Conservation (phyloP, 495 filamentous ascomycete genomes). For the Tuber melanosporum region DNA sequence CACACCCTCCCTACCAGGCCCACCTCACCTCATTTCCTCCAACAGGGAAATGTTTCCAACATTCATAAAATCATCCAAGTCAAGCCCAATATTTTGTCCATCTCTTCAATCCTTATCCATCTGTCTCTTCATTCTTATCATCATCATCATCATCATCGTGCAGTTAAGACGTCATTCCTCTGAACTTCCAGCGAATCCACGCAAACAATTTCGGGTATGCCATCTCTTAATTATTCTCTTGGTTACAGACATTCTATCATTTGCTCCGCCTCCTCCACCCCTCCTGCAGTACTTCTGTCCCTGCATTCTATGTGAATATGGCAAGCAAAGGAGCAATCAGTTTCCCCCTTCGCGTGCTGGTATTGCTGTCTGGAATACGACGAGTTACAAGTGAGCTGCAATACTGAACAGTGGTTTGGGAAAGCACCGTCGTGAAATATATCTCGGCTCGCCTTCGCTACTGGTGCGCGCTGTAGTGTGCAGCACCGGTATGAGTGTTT, state of each 20-base stretch:
- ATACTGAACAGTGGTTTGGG: background rate
- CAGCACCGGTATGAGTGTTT: background rate
- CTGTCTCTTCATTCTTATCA: background rate
- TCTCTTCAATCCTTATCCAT: background rate
- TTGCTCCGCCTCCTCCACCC: background rate
- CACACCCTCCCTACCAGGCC: background rate
- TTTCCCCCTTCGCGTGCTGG: background rate
- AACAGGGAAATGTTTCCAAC: background rate
- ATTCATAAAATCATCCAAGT: background rate
- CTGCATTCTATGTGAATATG: background rate
- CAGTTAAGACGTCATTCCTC: background rate
- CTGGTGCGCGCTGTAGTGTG: background rate
- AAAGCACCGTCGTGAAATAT: background rate
- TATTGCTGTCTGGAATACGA: background rate
- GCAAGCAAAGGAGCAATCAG: background rate
- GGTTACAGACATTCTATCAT: background rate
- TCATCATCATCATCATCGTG: background rate
- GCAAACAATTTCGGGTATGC: background rate
- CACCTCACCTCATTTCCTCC: background rate
- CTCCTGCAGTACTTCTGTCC: background rate
- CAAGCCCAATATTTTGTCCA: background rate
- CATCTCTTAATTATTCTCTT: background rate
- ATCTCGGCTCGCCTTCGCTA: background rate
- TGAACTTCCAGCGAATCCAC: background rate
- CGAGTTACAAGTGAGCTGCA: background rate